Evolutionary conservation across 2,329 filamentous ascomycete species (phyloP).

Genomic region (Ceratocystis variospora): DNA sequence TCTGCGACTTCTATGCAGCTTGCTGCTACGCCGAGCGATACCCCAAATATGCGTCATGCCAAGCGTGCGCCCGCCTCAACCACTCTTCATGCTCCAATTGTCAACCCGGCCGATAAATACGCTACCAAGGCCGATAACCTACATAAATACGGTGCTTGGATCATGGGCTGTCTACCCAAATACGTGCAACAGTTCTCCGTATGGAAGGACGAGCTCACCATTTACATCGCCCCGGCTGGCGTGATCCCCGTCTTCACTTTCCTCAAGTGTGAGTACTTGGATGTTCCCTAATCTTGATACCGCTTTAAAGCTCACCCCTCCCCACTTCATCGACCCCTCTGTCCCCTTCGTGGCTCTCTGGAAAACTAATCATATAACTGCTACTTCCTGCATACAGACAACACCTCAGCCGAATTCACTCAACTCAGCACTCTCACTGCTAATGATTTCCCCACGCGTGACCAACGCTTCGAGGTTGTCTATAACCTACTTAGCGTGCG

Average conservation of each 20-base stretch:
- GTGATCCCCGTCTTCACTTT: constrained; percentile 87
- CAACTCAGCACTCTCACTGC: constrained; percentile 85
- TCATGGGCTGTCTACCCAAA: constrained; percentile 93
- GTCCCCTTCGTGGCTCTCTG: background rate
- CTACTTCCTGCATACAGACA: constrained; percentile 40
- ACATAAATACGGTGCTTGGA: constrained; percentile 89
- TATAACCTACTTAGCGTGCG: constrained; percentile 94
- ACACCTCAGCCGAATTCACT: constrained; percentile 94
- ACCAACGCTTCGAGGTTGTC: constrained; percentile 93
- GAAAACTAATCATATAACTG: background rate
- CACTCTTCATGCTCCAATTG: constrained; percentile 56
- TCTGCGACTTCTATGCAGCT: constrained; percentile 33
- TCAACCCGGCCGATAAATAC: constrained; percentile 91
- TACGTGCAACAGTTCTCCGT: constrained; percentile 99
- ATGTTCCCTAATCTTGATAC: constrained; percentile 63
- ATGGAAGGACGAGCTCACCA: constrained; percentile 96
- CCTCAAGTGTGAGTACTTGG: constrained; percentile 75
- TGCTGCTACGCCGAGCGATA: constrained; percentile 47
- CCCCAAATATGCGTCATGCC: constrained; percentile 53
- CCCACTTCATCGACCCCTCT: background rate
- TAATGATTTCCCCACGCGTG: constrained; percentile 88
- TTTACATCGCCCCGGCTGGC: constrained; percentile 79
- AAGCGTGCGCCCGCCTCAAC: constrained; percentile 44
- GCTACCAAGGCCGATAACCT: constrained; percentile 72
- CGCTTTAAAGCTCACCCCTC: constrained; percentile 41